A percentile compares a stretch with the other conserved stretches of the same genome.
Evolutionary conservation across 140 eudicot genomes (phyloP).

Genomic region (Senecio squalidus): DNA sequence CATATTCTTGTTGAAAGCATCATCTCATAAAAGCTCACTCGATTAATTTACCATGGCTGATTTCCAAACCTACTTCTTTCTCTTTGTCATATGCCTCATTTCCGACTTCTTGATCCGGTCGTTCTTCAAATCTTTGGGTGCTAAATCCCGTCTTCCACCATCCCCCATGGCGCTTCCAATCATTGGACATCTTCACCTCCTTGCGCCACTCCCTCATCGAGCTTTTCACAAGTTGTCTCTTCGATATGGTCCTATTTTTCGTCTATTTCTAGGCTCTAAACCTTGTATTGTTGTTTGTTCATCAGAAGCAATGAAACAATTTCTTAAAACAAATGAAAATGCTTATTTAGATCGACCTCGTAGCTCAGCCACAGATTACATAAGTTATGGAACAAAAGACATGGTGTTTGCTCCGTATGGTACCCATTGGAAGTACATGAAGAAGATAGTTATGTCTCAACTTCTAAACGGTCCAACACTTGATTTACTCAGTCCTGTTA

Average conservation of each 20-base stretch:
- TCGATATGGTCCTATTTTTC: neutral
- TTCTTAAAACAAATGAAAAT: slow-evolving; percentile 1
- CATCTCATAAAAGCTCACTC: neutral
- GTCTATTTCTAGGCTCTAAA: neutral
- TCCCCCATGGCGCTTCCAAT: neutral
- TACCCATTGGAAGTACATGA: neutral
- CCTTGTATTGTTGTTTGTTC: neutral
- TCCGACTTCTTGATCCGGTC: neutral
- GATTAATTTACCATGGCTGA: neutral
- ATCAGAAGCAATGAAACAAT: neutral
- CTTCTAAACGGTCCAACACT: neutral
- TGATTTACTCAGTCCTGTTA: neutral
- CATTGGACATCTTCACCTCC: neutral
- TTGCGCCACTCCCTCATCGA: neutral
- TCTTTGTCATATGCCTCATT: neutral
- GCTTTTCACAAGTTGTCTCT: neutral
- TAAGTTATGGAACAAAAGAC: neutral
- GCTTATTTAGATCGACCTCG: neutral
- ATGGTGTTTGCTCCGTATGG: neutral
- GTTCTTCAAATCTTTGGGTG: neutral
- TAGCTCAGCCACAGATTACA: neutral
- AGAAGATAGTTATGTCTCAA: neutral
- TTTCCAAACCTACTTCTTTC: neutral
- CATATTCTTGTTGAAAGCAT: neutral
- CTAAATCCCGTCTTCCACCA: neutral